Percentiles rank a stretch among this genome's conserved stretches.
Conservation (phyloP, 2,329 filamentous ascomycete species). For the Fusarium sp. region DNA sequence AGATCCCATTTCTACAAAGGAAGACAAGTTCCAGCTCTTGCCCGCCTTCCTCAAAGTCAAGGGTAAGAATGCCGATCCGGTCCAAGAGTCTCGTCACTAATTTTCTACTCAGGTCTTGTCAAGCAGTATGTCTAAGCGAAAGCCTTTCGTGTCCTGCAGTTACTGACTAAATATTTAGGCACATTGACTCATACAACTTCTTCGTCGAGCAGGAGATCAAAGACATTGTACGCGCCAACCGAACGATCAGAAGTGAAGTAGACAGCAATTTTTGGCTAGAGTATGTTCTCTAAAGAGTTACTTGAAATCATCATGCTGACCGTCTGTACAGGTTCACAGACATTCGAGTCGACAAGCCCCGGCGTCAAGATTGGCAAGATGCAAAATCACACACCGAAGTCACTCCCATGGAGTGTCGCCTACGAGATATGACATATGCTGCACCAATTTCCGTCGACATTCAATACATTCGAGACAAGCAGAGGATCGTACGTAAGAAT, state of each 20-base stretch:
- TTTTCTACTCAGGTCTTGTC: constrained; percentile 69
- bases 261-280: constrained; percentile 94
- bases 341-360: constrained; percentile 86
- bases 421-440: constrained; percentile 97
- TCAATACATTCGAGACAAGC: constrained; percentile 84
- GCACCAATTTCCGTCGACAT: constrained; percentile 95
- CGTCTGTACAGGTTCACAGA: constrained; percentile 72
- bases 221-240: constrained; percentile 93
- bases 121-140: constrained; percentile 74
- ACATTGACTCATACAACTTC: constrained; percentile 99
- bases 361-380: constrained; percentile 80
- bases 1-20: constrained; percentile 71
- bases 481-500: constrained; percentile 77
- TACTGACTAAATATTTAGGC: constrained; percentile 55
- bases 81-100: constrained; percentile 39
- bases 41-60: constrained; percentile 99
- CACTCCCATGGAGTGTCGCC: constrained; percentile 94
- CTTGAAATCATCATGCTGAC: constrained; percentile 9
- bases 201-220: constrained; percentile 97
- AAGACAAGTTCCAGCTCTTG: constrained; percentile 96
- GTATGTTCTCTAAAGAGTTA: constrained; percentile 49
- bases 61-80: constrained; percentile 57
- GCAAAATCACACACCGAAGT: constrained; percentile 77
- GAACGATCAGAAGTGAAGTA: constrained; percentile 88
- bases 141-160: neutral